These are phyloP conservation scores for Jimgerdemannia lactiflua DNA, from an alignment of 192 early-diverging fungal genomes.

Conservation along the genomic window DNA sequence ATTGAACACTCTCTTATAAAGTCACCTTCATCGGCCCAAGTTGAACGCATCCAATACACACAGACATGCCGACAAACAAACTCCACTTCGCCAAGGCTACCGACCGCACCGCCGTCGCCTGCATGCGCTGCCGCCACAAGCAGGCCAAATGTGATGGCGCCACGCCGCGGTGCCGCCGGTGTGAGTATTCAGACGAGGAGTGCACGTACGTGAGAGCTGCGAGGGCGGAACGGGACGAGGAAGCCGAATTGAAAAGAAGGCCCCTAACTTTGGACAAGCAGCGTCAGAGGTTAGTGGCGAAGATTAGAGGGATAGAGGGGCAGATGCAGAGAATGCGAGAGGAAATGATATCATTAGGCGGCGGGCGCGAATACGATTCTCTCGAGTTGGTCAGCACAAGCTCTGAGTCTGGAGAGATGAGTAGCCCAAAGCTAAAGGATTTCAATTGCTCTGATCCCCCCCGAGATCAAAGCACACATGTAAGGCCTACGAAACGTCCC, in stretches of 20 bases:
- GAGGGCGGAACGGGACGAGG: neutral
- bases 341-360: neutral
- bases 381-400: neutral
- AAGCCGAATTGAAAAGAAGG: neutral
- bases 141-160: neutral
- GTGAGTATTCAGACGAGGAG: neutral
- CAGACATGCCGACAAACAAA: too few relatives aligned
- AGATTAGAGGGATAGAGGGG: neutral
- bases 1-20: too few relatives aligned
- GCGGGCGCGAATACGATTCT: too few relatives aligned
- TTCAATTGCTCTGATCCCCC: neutral
- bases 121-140: neutral
- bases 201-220: neutral
- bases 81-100: neutral
- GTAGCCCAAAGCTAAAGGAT: neutral
- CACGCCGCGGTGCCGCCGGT: neutral
- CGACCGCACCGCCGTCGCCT: neutral
- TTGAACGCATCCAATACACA: too few relatives aligned
- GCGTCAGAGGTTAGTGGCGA: neutral
- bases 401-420: neutral
- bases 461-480: too few relatives aligned
- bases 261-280: neutral
- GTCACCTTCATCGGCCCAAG: too few relatives aligned
- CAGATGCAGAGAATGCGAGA: neutral
- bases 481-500: too few relatives aligned